Conservation (phyloP, 495 filamentous ascomycete species). For the Penicillium atrosanguineum region DNA sequence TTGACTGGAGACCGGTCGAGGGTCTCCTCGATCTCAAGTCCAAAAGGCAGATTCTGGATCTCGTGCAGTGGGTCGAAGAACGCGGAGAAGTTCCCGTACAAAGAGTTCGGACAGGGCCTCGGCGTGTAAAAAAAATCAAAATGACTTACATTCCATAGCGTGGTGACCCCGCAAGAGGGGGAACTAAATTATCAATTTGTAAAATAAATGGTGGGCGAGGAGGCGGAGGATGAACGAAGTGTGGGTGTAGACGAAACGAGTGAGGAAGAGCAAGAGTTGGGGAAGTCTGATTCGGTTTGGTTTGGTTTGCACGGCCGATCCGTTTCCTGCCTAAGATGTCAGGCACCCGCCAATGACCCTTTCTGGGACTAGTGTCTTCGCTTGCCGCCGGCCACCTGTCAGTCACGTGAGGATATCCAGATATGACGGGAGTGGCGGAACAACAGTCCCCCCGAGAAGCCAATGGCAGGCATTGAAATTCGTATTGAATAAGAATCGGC, state of each 20-base stretch:
- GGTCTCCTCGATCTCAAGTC: constrained; percentile 10
- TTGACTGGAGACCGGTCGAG: constrained; percentile 11
- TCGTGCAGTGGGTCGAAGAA: constrained; percentile 46
- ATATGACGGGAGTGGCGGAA: neutral
- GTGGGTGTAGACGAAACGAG: constrained; percentile 25
- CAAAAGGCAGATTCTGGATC: constrained; percentile 22
- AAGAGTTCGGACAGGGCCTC: constrained; percentile 19
- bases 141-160: constrained; percentile 51
- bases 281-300: constrained; percentile 25
- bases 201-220: constrained; percentile 29
- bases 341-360: constrained; percentile 23
- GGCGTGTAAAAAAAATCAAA: constrained; percentile 32
- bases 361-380: constrained; percentile 29
- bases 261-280: constrained; percentile 24
- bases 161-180: constrained; percentile 48
- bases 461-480: constrained; percentile 13
- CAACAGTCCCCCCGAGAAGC: constrained; percentile 3
- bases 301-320: constrained; percentile 31
- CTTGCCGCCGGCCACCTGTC: constrained; percentile 12
- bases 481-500: constrained; percentile 32
- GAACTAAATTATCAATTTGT: constrained; percentile 27
- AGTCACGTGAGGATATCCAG: constrained; percentile 17
- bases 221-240: constrained; percentile 10
- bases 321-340: constrained; percentile 24
- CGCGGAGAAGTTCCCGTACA: constrained; percentile 46